Base-by-base conservation (phyloP, 352 stramenopile species). In the Globisporangium okanoganense region DNA sequence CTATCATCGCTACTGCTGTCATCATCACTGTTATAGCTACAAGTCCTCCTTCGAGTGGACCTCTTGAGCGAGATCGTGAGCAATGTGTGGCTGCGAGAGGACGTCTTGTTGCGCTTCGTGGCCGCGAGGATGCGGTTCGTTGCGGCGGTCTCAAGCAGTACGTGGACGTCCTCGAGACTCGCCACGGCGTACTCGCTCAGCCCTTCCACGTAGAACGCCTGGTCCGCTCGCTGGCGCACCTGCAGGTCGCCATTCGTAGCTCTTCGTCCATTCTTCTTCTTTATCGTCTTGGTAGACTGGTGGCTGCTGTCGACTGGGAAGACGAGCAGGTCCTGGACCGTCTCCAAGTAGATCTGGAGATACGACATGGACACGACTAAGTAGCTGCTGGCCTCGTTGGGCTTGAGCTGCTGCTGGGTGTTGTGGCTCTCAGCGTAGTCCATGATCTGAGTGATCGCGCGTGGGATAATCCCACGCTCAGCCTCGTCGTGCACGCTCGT, bases 301-400 rank as follows among this genome's bases (percentile, higher is more conserved):
- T 20, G 8, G n/a, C 33, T n/a, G 43, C 43, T 36, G 20, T 57
- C 44, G 41, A 61, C n/a, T 5, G 70, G 48, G 9, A 78, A 56
- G 12, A 72, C 65, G 10, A 88, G 44, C 29, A 88, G 60, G 51
- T 92, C 79, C 66, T 92, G 76, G 47, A 92, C 70, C 9, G 62
- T 84, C 50, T 90, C 79, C n/a, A 92, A 73, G 38, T 92, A 90
- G 63, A 92, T 92, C 53, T 90, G 79, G 22, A 88, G 48, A 51
- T 90, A 90, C 16, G 74, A 85, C 64, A 92, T 76, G 10, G 66
- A 70, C 40, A 76, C 61, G 0, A 76, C 53, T 0, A 72, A 58
- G 36, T 43, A 41, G 16, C 29, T 16, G 2, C 47, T 27, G 2
- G 24, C 24, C 18, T 22, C 20, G 0, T 36, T 22, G 0, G 24